Conservation (phyloP, 306 rosid genomes). For the Cicer yamashitae region DNA sequence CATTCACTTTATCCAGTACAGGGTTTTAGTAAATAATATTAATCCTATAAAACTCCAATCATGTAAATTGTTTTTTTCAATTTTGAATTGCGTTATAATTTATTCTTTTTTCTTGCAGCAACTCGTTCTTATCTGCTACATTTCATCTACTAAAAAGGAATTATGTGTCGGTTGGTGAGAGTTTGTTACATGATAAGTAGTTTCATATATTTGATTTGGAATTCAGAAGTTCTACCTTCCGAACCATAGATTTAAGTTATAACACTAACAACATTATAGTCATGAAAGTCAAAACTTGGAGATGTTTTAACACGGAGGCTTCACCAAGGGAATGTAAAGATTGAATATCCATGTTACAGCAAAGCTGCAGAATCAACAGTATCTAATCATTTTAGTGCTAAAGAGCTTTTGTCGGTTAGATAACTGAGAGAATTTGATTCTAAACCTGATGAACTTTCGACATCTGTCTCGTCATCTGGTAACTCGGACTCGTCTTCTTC, state of each 20-base stretch:
- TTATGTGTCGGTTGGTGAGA: background rate
- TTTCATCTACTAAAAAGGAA: constrained; percentile 13
- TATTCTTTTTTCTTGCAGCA: constrained; percentile 3
- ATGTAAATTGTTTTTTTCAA: background rate
- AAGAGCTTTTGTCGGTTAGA: constrained; percentile 34
- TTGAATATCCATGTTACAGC: constrained; percentile 33
- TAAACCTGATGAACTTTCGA: constrained; percentile 67
- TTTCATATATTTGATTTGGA: constrained; percentile 2
- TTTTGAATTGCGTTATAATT: constrained; percentile 4
- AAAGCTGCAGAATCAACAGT: constrained; percentile 29
- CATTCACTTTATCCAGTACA: constrained; percentile 31
- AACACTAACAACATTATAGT: constrained; percentile 4
- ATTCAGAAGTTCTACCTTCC: background rate
- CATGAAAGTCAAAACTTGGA: constrained; percentile 21
- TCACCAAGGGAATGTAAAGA: constrained; percentile 19
- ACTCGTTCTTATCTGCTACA: constrained; percentile 10
- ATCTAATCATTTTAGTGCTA: background rate
- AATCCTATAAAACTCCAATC: background rate
- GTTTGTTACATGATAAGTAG: background rate
- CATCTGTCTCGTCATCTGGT: constrained; percentile 47
- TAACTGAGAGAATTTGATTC: constrained; percentile 29
- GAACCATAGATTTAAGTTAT: constrained; percentile 16
- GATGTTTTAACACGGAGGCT: constrained; percentile 17
- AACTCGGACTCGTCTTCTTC: constrained; percentile 52
- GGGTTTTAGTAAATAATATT: background rate